Evolutionary conservation across 176 grass and related monocot genomes (phyloP), one percentile per base, ranked within the genome.

Genomic region (Phoenix roebelenii): DNA sequence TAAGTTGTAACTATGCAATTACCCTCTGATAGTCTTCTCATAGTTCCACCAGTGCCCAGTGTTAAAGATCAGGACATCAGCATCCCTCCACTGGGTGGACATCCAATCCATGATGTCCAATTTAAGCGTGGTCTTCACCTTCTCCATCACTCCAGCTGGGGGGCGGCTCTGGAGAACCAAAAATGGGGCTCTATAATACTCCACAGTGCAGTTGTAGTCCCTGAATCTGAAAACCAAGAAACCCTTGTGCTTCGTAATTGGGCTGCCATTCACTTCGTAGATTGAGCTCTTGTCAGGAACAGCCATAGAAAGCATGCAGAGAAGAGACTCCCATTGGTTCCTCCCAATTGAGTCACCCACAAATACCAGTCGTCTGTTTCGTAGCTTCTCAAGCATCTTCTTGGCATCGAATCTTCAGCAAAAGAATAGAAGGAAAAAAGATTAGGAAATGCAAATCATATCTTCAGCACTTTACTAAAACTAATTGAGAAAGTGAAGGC

Each of bases 261-360:
- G 80, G 51, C 57, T 90, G 50, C 86, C 83, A 63, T 90, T 90
- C 9, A 87, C 75, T 78, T 96, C 91, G 15, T 85, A 96, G 67
- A 96, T 84, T n/a, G 78, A 74, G 59, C 65, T 87, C 74, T 83
- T 76, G 78, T 96, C 70, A 23, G 69, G 62, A 44, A 82, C 63
- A 30, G 68, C 84, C 5, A 26, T 32, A 60, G 86, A 87, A 35
- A 96, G 65, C 91, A 96, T 90, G 35, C 86, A 96, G 18, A 96
- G 72, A 5, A 96, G 80, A 22, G 91, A 96, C 59, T 96, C 91
- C 86, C 86, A 96, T 58, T 96, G 91, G 69, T 96, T 96, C 70
- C 91, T 79, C 19, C 91, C 86, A 52, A 96, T 96, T 14, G 92
- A 96, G 61, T 96, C 87, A 14, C 92, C 92, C 23, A 85, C 81